Conservation (phyloP, 2,329 filamentous ascomycete genomes). For the Elsinoe arachidis region DNA sequence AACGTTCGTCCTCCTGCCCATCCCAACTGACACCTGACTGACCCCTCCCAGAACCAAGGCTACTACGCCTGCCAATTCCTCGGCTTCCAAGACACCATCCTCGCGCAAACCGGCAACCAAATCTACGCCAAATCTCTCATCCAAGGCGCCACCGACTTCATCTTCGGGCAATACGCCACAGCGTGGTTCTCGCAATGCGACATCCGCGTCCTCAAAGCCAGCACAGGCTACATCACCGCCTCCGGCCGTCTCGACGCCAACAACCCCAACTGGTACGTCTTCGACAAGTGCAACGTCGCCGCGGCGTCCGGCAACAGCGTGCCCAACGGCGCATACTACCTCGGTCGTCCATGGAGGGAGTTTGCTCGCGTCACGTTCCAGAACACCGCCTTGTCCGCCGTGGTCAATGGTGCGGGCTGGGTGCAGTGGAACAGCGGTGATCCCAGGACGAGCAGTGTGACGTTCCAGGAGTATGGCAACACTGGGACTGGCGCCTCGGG, state of each 20-base stretch:
- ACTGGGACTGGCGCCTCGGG: slow-evolving; percentile 48
- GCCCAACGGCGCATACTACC: slow-evolving; percentile 35
- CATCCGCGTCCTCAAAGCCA: slow-evolving; percentile 38
- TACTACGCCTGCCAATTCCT: slow-evolving; percentile 50
- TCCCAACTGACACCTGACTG: not conserved
- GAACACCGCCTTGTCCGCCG: slow-evolving; percentile 41
- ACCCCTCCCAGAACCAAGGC: slow-evolving; percentile 37
- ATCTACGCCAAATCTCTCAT: slow-evolving; percentile 50
- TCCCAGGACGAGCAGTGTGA: slow-evolving; percentile 44
- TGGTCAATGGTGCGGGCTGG: slow-evolving; percentile 55
- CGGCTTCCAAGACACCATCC: slow-evolving; percentile 50
- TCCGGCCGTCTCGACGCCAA: slow-evolving; percentile 33
- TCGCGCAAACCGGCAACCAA: slow-evolving; percentile 44
- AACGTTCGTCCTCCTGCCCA: slow-evolving; percentile 20
- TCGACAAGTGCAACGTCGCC: slow-evolving; percentile 44
- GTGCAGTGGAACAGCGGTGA: slow-evolving; percentile 43
- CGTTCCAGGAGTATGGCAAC: slow-evolving; percentile 53
- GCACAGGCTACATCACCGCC: slow-evolving; percentile 37
- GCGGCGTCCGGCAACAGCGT: slow-evolving; percentile 34
- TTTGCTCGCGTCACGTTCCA: slow-evolving; percentile 47
- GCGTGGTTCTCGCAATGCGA: slow-evolving; percentile 46
- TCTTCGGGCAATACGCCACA: slow-evolving; percentile 47
- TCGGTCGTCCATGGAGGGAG: slow-evolving; percentile 46
- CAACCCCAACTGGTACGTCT: slow-evolving; percentile 44
- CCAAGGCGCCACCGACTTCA: slow-evolving; percentile 51